These are phyloP conservation scores for Phaeosphaeriaceae sp. DNA, from an alignment of 2,329 filamentous ascomycete species.

Conservation along the genomic window DNA sequence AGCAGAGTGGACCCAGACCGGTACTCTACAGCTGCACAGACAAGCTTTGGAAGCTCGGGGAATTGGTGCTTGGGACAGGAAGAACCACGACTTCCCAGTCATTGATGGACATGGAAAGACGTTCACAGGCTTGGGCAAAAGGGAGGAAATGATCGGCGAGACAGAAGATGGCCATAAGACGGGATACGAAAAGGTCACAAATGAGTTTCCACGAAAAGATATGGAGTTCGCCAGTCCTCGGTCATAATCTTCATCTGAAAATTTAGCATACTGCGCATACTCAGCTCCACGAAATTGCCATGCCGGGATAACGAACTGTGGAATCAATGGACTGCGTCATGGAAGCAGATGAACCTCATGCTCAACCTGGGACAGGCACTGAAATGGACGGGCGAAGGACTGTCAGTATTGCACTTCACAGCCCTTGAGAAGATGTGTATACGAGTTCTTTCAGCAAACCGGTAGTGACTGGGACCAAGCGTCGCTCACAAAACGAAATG, in stretches of 20 bases:
- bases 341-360: no score
- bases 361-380: neutral
- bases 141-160: neutral
- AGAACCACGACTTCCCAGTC: conserved; percentile 21
- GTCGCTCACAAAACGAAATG: no score
- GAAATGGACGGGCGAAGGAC: no score
- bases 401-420: no score
- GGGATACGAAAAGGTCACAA: neutral
- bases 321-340: neutral
- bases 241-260: neutral
- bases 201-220: neutral
- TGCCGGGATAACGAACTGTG: neutral
- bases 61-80: conserved; percentile 21
- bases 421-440: no score
- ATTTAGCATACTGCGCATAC: neutral
- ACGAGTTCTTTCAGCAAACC: no score
- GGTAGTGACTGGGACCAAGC: no score
- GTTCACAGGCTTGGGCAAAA: neutral
- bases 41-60: conserved; percentile 21
- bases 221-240: neutral
- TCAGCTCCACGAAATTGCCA: neutral
- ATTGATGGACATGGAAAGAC: conserved; percentile 11
- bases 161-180: conserved; percentile 2
- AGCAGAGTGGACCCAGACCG: conserved; percentile 23
- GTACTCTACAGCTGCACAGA: conserved; percentile 24